Percentiles rank a stretch among this genome's conserved stretches.
phyloP scores from a whole-genome alignment of 73 alveolate species.

The Loxodes magnus region DNA sequence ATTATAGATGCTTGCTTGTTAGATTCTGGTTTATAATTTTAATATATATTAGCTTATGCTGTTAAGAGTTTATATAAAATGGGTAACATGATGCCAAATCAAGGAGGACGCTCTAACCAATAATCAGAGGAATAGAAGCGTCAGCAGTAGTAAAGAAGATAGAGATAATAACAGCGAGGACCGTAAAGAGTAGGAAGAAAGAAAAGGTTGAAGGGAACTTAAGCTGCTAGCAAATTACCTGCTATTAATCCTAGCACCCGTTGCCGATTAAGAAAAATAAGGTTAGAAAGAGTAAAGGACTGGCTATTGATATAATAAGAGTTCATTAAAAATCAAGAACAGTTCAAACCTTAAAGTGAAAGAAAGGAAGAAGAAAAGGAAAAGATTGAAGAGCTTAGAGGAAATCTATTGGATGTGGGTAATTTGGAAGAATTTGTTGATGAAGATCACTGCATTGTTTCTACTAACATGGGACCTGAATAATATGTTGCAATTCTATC shows the following conservation, averaged over 20 bases:
- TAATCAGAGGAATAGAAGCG: too few species aligned
- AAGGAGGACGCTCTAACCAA: too few species aligned
- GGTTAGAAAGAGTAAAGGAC: constrained; percentile 80
- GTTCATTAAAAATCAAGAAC: constrained; percentile 85
- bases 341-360: constrained; percentile 75
- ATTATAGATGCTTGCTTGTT: too few species aligned
- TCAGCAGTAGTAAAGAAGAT: too few species aligned
- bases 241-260: constrained; percentile 69
- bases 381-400: constrained; percentile 78
- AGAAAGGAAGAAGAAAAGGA: constrained; percentile 76
- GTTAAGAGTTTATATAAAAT: too few species aligned
- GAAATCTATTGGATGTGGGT: constrained; percentile 84
- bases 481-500: constrained; percentile 83
- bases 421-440: constrained; percentile 85
- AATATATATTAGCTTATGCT: too few species aligned
- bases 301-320: constrained; percentile 90
- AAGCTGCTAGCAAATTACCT: too few species aligned
- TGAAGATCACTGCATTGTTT: constrained; percentile 85
- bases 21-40: too few species aligned
- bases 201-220: too few species aligned
- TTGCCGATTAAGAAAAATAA: constrained; percentile 76
- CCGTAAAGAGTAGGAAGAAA: too few species aligned
- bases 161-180: too few species aligned
- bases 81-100: too few species aligned
- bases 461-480: constrained; percentile 76